A percentile compares a stretch with the other conserved stretches of the same genome.
Conservation (phyloP, 1,284 basidiomycete species). For the Cutaneotrichosporon curvatum region DNA sequence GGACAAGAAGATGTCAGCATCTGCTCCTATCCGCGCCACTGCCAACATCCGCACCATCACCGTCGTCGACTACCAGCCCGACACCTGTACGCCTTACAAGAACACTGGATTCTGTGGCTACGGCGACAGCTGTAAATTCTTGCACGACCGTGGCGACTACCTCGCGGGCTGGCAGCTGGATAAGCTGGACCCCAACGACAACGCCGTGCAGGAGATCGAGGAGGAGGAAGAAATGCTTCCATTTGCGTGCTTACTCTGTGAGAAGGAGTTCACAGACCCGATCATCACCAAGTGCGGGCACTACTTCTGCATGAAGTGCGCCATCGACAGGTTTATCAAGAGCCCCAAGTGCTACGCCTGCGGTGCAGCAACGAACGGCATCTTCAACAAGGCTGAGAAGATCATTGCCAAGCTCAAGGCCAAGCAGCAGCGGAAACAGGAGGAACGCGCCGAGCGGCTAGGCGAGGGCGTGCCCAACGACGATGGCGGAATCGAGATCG, state of each 20-base stretch:
- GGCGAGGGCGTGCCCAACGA: too few species aligned
- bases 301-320: conserved; percentile 87
- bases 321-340: conserved; percentile 85
- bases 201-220: conserved; percentile 53
- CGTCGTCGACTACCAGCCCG: conserved; percentile 95
- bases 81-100: conserved; percentile 99
- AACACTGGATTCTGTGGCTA: conserved; percentile 99
- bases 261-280: conserved; percentile 89
- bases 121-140: conserved; percentile 96
- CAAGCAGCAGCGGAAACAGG: conserved; percentile 35
- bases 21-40: conserved; percentile 67
- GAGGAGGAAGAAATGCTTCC: conserved; percentile 83
- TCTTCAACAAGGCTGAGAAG: conserved; percentile 55
- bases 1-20: conserved; percentile 77
- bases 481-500: conserved; percentile 39
- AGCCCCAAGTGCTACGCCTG: conserved; percentile 96
- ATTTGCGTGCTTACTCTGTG: conserved; percentile 93
- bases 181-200: conserved; percentile 39
- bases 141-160: conserved; percentile 74
- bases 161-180: conserved; percentile 98
- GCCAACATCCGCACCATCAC: conserved; percentile 91
- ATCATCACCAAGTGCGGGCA: conserved; percentile 94
- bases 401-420: conserved; percentile 45
- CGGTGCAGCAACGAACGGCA: conserved; percentile 82
- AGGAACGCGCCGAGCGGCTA: conserved; percentile 25